These are phyloP conservation scores for Penicillium egyptiacum DNA, from an alignment of 495 filamentous ascomycete genomes.

Conservation along the genomic window DNA sequence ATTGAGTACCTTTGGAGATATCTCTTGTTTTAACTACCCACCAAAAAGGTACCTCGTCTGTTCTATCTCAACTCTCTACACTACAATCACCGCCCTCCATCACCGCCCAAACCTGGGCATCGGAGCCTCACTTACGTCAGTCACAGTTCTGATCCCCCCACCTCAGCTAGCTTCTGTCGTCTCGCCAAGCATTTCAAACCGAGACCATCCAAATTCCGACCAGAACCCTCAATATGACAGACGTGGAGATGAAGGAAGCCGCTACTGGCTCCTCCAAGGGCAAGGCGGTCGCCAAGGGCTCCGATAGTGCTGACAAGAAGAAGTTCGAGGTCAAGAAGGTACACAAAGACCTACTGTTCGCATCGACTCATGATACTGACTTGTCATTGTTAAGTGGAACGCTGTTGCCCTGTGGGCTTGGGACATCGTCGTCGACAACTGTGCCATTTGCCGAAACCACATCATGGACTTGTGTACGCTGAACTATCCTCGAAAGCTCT, in stretches of 20 bases:
- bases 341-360: constrained; percentile 7
- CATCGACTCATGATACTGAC: constrained; percentile 8
- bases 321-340: constrained; percentile 99
- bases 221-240: constrained; percentile 65
- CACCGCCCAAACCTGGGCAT: not conserved
- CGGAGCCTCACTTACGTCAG: constrained; percentile 16
- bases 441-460: constrained; percentile 98
- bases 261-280: constrained; percentile 53
- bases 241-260: constrained; percentile 95
- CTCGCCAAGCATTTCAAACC: constrained; percentile 5
- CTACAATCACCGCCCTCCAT: not conserved
- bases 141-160: constrained; percentile 9
- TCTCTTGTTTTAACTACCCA: not conserved
- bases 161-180: constrained; percentile 8
- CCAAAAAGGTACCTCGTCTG: not conserved
- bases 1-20: constrained; percentile 10
- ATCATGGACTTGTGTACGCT: constrained; percentile 96
- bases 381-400: constrained; percentile 70
- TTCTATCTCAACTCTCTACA: not conserved
- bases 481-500: not conserved
- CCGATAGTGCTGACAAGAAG: constrained; percentile 72
- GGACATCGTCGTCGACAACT: constrained; percentile 99
- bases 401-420: constrained; percentile 99
- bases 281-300: constrained; percentile 60
- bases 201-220: constrained; percentile 5